A percentile compares a stretch with the other conserved stretches of the same genome.
phyloP scores from a whole-genome alignment of 768 basidiomycete species.

The Hypsizygus marmoreus region DNA sequence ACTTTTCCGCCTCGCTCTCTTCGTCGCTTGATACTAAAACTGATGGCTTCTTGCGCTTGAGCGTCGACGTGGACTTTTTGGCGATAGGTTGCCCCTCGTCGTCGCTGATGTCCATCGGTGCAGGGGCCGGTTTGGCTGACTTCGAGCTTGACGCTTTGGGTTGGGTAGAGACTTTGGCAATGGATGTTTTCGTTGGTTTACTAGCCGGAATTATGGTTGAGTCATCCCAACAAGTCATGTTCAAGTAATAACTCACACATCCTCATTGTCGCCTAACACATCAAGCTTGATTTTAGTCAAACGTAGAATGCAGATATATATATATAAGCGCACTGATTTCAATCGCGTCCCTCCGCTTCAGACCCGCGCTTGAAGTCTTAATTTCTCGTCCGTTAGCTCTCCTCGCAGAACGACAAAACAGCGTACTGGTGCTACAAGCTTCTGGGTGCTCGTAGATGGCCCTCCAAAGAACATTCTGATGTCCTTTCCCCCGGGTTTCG shows the following conservation, averaged over 20 bases:
- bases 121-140: not conserved
- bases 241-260: not conserved
- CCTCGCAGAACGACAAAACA: not conserved
- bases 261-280: conserved; percentile 23
- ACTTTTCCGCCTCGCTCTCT: conserved; percentile 31
- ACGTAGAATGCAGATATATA: not conserved
- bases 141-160: not conserved
- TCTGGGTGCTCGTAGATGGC: conserved; percentile 10
- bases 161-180: not conserved
- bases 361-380: conserved; percentile 12
- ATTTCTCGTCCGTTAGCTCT: conserved; percentile 7
- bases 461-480: conserved; percentile 42
- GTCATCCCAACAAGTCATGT: not conserved
- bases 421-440: conserved; percentile 8
- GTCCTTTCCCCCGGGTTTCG: conserved; percentile 34
- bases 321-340: conserved; percentile 27
- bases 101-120: conserved; percentile 14
- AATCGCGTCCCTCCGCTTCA: conserved; percentile 24
- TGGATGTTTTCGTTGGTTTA: conserved; percentile 1
- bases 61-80: conserved; percentile 8
- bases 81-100: conserved; percentile 22
- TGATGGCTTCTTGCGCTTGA: conserved; percentile 33
- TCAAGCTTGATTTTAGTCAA: not conserved
- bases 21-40: conserved; percentile 41
- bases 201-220: not conserved